Conservation (phyloP, 148 eudicot species). For the Chenopodium suecicum region DNA sequence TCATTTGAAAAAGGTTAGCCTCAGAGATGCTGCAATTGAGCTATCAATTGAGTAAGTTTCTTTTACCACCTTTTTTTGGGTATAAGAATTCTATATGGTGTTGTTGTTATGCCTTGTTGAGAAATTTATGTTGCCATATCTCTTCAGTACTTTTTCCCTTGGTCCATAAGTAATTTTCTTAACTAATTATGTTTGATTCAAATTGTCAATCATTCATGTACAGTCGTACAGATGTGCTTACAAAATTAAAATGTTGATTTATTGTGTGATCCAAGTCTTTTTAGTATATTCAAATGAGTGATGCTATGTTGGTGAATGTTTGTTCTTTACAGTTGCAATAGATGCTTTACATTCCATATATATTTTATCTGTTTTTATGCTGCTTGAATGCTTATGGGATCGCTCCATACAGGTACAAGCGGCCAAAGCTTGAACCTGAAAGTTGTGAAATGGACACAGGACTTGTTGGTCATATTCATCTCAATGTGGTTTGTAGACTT, state of each 20-base stretch:
- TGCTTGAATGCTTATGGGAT: conserved; percentile 21
- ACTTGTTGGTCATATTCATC: conserved; percentile 91
- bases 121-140: background rate
- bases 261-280: background rate
- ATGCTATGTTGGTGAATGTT: background rate
- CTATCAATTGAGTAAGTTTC: conserved; percentile 79
- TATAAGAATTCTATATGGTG: background rate
- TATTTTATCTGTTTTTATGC: background rate
- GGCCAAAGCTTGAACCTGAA: conserved; percentile 41
- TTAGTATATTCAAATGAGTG: background rate
- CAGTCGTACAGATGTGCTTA: no score
- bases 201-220: no score
- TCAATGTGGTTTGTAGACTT: conserved; percentile 57
- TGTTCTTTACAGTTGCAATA: background rate
- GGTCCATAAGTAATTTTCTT: background rate
- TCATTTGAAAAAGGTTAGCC: conserved; percentile 67
- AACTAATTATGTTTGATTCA: background rate
- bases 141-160: background rate
- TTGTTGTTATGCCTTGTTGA: background rate
- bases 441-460: conserved; percentile 55
- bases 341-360: background rate
- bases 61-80: background rate
- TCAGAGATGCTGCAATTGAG: conserved; percentile 81
- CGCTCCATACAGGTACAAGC: conserved; percentile 57
- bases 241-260: background rate